These are phyloP conservation scores for Pseudopithomyces maydicus DNA, from an alignment of 2,329 filamentous ascomycete species.

Conservation along the genomic window DNA sequence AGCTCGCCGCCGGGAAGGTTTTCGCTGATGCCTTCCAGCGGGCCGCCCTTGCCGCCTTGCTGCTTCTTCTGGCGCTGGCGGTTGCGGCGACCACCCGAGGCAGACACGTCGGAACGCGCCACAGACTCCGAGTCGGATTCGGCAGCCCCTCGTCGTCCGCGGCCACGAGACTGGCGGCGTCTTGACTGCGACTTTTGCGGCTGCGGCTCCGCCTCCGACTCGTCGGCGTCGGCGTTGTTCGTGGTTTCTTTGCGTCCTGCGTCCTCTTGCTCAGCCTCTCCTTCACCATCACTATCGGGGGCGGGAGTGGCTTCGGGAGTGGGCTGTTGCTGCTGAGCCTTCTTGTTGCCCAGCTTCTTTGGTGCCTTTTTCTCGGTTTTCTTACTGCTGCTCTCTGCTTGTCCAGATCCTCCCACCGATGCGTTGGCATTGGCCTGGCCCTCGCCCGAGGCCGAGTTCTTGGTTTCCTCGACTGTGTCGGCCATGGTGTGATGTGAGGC, in stretches of 20 bases:
- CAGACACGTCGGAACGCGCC: slow-evolving; percentile 59
- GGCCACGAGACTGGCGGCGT: slow-evolving; percentile 56
- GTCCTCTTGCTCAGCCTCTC: slow-evolving; percentile 49
- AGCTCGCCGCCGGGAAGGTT: slow-evolving; percentile 58
- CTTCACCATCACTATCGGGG: slow-evolving; percentile 50
- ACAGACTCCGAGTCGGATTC: slow-evolving; percentile 61
- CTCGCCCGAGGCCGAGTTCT: slow-evolving; percentile 43
- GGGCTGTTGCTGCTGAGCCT: slow-evolving; percentile 49
- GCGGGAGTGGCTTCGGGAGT: slow-evolving; percentile 55
- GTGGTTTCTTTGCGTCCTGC: slow-evolving; percentile 41
- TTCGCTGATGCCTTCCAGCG: slow-evolving; percentile 62
- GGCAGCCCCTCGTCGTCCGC: slow-evolving; percentile 49
- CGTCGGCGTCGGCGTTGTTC: slow-evolving; percentile 42
- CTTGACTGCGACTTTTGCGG: slow-evolving; percentile 52
- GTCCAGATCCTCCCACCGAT: slow-evolving; percentile 42
- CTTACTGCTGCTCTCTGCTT: slow-evolving; percentile 48
- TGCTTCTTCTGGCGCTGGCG: slow-evolving; percentile 58
- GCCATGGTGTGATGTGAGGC: slow-evolving; percentile 36
- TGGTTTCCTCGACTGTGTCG: slow-evolving; percentile 45
- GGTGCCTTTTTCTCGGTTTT: slow-evolving; percentile 55
- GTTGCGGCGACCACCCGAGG: slow-evolving; percentile 60
- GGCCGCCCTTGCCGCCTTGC: slow-evolving; percentile 51
- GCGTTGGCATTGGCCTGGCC: slow-evolving; percentile 45
- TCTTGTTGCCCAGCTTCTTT: slow-evolving; percentile 56
- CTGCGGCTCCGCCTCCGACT: slow-evolving; percentile 53